Evolutionary conservation across 139 green algal genomes (phyloP).

Genomic region (Astrephomene gubernaculifera): DNA sequence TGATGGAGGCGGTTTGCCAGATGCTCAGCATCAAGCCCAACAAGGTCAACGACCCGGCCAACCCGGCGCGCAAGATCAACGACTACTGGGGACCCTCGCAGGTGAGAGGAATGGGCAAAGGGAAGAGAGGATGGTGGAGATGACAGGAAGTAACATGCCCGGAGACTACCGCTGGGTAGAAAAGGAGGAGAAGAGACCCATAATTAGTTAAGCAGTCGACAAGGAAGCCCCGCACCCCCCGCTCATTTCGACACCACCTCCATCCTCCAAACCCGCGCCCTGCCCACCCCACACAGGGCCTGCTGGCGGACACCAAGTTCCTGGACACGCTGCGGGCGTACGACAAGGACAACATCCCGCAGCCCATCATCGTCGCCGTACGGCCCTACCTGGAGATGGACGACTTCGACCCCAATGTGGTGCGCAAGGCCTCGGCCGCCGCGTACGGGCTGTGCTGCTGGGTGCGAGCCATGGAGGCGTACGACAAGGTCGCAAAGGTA

Average conservation of each 20-base stretch:
- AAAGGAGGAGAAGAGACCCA: too few species aligned
- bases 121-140: too few species aligned
- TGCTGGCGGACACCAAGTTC: slow-evolving; percentile 77
- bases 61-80: slow-evolving; percentile 64
- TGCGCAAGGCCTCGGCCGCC: slow-evolving; percentile 75
- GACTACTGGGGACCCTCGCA: slow-evolving; percentile 81
- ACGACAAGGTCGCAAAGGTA: slow-evolving; percentile 63
- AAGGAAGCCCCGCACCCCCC: too few species aligned
- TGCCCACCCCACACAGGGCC: slow-evolving; percentile 5
- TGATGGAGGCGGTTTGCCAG: slow-evolving; percentile 82
- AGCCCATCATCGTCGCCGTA: slow-evolving; percentile 61
- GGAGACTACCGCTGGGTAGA: too few species aligned
- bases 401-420: slow-evolving; percentile 64
- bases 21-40: slow-evolving; percentile 77
- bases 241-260: too few species aligned
- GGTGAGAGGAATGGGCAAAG: too few species aligned
- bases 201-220: too few species aligned
- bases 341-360: slow-evolving; percentile 83
- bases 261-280: too few species aligned
- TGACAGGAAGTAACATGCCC: too few species aligned
- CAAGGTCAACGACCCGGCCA: slow-evolving; percentile 68
- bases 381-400: slow-evolving; percentile 68
- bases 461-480: slow-evolving; percentile 85
- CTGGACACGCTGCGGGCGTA: slow-evolving; percentile 68
- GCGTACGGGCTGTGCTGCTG: slow-evolving; percentile 82